Conservation (phyloP, 345 rosid genomes). For the Eucalyptus viminalis region DNA sequence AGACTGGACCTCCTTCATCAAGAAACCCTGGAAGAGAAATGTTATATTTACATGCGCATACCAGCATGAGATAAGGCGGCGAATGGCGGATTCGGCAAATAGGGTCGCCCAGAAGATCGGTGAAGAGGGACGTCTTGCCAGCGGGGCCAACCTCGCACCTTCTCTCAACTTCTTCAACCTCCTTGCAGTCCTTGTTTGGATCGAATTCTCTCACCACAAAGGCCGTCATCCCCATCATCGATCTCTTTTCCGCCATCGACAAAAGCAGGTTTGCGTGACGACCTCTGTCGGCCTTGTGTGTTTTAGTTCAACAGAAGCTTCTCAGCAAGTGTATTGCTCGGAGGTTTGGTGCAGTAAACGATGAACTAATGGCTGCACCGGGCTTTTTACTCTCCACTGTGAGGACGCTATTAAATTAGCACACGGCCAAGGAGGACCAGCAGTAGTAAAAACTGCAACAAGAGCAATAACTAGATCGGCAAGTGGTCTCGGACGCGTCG, state of each 20-base stretch:
- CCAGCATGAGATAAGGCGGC: constrained; percentile 89
- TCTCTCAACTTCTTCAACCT: constrained; percentile 68
- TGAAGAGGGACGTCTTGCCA: constrained; percentile 65
- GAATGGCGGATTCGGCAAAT: constrained; percentile 91
- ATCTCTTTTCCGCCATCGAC: not conserved
- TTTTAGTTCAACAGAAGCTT: not conserved
- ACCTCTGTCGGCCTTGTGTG: not conserved
- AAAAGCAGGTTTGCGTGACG: not conserved
- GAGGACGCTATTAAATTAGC: not conserved
- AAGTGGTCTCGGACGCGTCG: not conserved
- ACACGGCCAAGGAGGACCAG: not conserved
- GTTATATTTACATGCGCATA: not conserved
- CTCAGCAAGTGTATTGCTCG: not conserved
- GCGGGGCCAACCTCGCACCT: constrained; percentile 76
- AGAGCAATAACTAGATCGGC: not conserved
- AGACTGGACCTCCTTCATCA: not conserved
- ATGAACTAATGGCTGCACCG: not conserved
- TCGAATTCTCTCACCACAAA: constrained; percentile 58
- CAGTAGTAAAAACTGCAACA: not conserved
- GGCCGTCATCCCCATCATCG: not conserved
- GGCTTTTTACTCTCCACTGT: not conserved
- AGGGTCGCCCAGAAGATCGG: constrained; percentile 94
- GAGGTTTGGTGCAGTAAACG: not conserved
- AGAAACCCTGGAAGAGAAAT: not conserved
- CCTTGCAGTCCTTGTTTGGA: constrained; percentile 28